These are phyloP conservation scores for Larix kaempferi DNA, from an alignment of 75 land plant species.

Conservation along the genomic window DNA sequence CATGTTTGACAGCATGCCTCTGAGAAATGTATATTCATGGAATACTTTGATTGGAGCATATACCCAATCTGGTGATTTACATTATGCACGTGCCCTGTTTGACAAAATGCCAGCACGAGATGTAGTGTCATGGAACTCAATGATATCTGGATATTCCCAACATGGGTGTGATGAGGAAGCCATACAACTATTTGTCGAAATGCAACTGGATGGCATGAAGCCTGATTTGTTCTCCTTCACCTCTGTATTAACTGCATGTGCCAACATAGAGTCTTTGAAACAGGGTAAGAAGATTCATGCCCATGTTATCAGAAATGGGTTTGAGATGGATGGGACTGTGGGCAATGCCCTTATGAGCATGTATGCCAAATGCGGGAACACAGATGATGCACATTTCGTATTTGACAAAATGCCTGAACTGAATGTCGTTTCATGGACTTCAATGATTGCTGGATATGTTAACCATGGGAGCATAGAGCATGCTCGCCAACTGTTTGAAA, in stretches of 20 bases:
- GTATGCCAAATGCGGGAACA: slow-evolving; percentile 48
- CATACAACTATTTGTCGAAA: slow-evolving; percentile 1
- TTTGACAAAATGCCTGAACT: slow-evolving; percentile 43
- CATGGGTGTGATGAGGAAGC: not conserved
- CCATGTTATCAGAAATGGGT: slow-evolving; percentile 17
- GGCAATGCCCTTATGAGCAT: slow-evolving; percentile 47
- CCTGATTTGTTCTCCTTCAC: slow-evolving; percentile 3
- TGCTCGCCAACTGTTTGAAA: slow-evolving; percentile 27
- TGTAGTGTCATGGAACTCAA: slow-evolving; percentile 17
- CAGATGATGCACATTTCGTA: slow-evolving; percentile 25
- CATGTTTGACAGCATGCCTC: slow-evolving; percentile 31
- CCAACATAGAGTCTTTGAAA: not conserved
- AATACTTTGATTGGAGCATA: slow-evolving; percentile 55
- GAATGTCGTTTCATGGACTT: slow-evolving; percentile 54
- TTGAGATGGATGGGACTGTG: slow-evolving; percentile 27
- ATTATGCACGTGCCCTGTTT: slow-evolving; percentile 17
- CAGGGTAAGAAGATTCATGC: slow-evolving; percentile 17
- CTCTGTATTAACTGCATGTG: not conserved
- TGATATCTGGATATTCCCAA: slow-evolving; percentile 17
- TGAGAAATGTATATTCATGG: slow-evolving; percentile 33
- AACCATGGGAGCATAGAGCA: slow-evolving; percentile 31
- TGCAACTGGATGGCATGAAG: not conserved
- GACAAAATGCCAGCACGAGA: slow-evolving; percentile 13
- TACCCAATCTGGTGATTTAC: slow-evolving; percentile 21
- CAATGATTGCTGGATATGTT: slow-evolving; percentile 52